Conservation (phyloP, 2,329 filamentous ascomycete genomes). For the Escovopsis sp. region DNA sequence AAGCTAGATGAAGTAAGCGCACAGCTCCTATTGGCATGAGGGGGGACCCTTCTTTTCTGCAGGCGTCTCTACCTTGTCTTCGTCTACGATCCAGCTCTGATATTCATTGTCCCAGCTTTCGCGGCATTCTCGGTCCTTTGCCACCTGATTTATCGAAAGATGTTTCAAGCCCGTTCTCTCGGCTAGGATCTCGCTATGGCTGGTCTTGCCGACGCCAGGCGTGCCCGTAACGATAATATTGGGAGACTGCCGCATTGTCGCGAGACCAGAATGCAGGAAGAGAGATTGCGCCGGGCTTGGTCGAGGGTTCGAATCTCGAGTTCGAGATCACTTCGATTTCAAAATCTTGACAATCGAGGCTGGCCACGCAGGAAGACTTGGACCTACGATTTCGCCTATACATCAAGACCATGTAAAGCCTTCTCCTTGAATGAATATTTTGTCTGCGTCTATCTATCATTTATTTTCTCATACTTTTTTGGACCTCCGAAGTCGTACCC, state of each 20-base stretch:
- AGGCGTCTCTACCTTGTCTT: slow-evolving; percentile 67
- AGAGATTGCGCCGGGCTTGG: no score
- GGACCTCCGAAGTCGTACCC: no score
- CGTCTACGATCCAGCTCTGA: slow-evolving; percentile 85
- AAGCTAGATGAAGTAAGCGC: slow-evolving; percentile 33
- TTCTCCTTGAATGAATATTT: not conserved
- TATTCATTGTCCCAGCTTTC: slow-evolving; percentile 79
- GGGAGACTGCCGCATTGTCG: slow-evolving; percentile 40
- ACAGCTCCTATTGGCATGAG: not conserved
- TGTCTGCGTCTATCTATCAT: not conserved
- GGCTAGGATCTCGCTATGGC: slow-evolving; percentile 71
- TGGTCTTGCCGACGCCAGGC: slow-evolving; percentile 90
- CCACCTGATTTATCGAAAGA: slow-evolving; percentile 77
- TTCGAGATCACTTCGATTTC: no score
- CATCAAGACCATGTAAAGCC: no score
- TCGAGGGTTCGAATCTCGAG: no score
- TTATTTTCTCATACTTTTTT: not conserved
- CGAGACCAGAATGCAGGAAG: not conserved
- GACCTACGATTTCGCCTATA: no score
- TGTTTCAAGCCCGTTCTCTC: slow-evolving; percentile 65
- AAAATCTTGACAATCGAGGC: no score
- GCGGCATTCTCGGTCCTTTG: slow-evolving; percentile 76
- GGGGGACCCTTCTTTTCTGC: not conserved
- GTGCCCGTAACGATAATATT: slow-evolving; percentile 96
- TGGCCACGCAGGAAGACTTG: no score